Evolutionary conservation across 2,329 filamentous ascomycete genomes (phyloP).

Genomic region (Claviceps fusiformis): DNA sequence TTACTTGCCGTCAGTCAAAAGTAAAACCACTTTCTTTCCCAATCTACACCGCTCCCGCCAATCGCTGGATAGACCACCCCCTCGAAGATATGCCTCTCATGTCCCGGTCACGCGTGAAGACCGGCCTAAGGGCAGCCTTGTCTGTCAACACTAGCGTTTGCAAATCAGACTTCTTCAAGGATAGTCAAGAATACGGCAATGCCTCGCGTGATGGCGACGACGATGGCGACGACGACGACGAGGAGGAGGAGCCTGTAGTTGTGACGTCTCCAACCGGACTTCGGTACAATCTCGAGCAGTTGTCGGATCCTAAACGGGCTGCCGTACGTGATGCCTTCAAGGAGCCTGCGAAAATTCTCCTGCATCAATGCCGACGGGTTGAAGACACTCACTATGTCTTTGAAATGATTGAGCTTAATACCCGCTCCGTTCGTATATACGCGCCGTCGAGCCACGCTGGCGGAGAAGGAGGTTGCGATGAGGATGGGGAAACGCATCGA

Average conservation of each 20-base stretch:
- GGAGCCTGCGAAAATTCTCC: too few species aligned
- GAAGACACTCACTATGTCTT: too few species aligned
- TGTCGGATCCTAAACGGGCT: too few species aligned
- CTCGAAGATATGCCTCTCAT: not conserved
- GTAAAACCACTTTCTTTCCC: not conserved
- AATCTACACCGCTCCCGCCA: slow-evolving; percentile 15
- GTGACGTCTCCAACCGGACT: slow-evolving; percentile 21
- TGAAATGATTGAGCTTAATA: too few species aligned
- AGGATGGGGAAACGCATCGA: not conserved
- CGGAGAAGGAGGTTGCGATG: too few species aligned
- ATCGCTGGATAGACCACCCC: slow-evolving; percentile 16
- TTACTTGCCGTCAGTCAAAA: too few species aligned
- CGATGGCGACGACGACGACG: slow-evolving; percentile 23
- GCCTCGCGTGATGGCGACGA: slow-evolving; percentile 9
- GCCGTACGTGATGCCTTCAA: too few species aligned
- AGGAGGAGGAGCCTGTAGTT: slow-evolving; percentile 14
- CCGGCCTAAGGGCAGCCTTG: not conserved
- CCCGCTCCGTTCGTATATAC: too few species aligned
- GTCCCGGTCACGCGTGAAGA: not conserved
- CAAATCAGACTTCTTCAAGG: slow-evolving; percentile 14
- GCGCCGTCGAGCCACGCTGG: too few species aligned
- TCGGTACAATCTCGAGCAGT: too few species aligned
- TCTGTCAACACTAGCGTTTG: not conserved
- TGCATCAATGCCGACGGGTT: too few species aligned
- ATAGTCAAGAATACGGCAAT: slow-evolving; percentile 12